Conservation (phyloP, 352 stramenopile species). For the Globisporangium megalacanthum region DNA sequence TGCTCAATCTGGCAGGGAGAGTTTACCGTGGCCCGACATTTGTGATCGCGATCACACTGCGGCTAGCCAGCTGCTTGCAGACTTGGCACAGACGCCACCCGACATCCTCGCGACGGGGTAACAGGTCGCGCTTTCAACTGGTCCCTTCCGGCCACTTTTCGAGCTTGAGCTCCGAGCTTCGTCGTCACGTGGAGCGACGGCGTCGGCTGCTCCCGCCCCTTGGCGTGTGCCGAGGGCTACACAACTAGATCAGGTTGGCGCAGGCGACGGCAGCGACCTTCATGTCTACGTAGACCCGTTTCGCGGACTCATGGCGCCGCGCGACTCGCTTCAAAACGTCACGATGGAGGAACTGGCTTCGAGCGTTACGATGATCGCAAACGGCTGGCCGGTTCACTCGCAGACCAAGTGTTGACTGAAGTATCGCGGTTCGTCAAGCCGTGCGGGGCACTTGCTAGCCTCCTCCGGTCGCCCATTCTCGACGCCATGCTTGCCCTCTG, state of each 20-base stretch:
- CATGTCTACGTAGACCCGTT: not conserved
- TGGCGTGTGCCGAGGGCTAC: too few species aligned
- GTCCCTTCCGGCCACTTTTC: too few species aligned
- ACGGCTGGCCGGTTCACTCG: not conserved
- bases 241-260: not conserved
- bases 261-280: not conserved
- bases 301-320: not conserved
- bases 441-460: constrained; percentile 1
- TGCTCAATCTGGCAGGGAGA: too few species aligned
- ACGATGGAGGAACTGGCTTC: not conserved
- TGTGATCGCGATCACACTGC: too few species aligned
- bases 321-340: not conserved
- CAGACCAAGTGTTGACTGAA: not conserved
- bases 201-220: too few species aligned
- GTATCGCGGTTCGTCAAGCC: not conserved
- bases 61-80: too few species aligned
- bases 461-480: constrained; percentile 1
- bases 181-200: too few species aligned
- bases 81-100: not conserved
- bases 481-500: not conserved
- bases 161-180: too few species aligned
- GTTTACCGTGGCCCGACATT: too few species aligned
- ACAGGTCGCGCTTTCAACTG: too few species aligned
- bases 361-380: not conserved
- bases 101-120: too few species aligned